Evolutionary conservation across 2,329 filamentous ascomycete genomes (phyloP).

Genomic region (Colletotrichum higginsianum): DNA sequence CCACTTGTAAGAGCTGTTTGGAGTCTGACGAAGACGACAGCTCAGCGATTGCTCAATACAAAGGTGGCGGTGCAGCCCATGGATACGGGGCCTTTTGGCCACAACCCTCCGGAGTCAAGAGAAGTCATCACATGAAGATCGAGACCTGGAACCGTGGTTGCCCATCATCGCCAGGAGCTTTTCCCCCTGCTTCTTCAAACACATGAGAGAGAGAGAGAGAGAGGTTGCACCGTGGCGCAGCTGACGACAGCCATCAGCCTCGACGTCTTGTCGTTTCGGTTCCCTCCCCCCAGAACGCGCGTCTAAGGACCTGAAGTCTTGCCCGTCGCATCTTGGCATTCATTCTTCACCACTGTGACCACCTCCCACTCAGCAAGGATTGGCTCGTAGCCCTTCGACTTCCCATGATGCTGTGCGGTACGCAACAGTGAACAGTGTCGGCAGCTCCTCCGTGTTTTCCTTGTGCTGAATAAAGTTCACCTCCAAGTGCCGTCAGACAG

Average conservation of each 20-base stretch:
- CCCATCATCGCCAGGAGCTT: background rate
- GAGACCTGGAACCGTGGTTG: background rate
- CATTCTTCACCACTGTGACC: background rate
- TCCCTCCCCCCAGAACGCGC: background rate
- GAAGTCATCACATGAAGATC: background rate
- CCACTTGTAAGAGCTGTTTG: background rate
- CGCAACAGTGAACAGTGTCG: background rate
- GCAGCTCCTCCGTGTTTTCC: background rate
- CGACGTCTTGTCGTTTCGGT: background rate
- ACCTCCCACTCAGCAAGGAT: background rate
- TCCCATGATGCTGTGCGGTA: background rate
- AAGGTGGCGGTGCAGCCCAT: background rate
- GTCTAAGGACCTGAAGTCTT: background rate
- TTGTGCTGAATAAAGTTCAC: no score
- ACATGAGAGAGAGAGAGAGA: background rate
- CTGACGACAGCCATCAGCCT: background rate
- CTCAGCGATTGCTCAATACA: background rate
- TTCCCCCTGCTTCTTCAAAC: background rate
- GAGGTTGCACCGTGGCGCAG: background rate
- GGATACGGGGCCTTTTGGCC: background rate
- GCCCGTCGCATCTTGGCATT: background rate
- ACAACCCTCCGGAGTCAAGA: background rate
- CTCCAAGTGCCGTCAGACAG: no score
- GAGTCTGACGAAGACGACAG: background rate
- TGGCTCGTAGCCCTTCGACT: no score